phyloP scores from a whole-genome alignment of 2,329 filamentous ascomycete species.

The Elsinoe australis region DNA sequence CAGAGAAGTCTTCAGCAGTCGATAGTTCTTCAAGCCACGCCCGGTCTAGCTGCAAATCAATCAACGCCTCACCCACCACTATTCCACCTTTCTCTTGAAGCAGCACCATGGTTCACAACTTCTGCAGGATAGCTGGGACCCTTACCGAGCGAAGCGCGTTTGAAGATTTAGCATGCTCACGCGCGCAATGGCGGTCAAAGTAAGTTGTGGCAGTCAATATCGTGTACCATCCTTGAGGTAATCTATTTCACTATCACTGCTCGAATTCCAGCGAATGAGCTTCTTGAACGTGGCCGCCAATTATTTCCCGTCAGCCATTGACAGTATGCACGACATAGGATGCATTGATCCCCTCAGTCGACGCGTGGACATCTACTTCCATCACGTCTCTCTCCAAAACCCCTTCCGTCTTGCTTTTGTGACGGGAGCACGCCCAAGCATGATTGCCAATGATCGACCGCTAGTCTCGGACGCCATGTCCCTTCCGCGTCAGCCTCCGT shows the following conservation, averaged over 20 bases:
- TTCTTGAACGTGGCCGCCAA: constrained; percentile 3
- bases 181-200: not conserved
- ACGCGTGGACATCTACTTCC: not conserved
- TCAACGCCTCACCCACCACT: constrained; percentile 13
- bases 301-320: not conserved
- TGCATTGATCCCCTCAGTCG: constrained; percentile 1
- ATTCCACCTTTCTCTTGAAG: not conserved
- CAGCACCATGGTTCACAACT: not conserved
- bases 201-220: constrained; percentile 5
- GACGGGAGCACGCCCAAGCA: constrained; percentile 1
- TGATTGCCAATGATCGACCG: constrained; percentile 10
- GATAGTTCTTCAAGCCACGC: constrained; percentile 11
- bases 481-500: not conserved
- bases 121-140: not conserved
- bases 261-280: not conserved
- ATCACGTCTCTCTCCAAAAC: not conserved
- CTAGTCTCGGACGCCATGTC: not conserved
- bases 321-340: constrained; percentile 5
- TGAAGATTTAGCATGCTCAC: not conserved
- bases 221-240: constrained; percentile 1
- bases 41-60: constrained; percentile 3
- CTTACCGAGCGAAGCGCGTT: not conserved
- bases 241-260: constrained; percentile 11
- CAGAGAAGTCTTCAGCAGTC: not conserved
- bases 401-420: not conserved